Percentiles rank a stretch among this genome's conserved stretches.
phyloP scores from a whole-genome alignment of 2,329 filamentous ascomycete species.

The Penicillium sp. region DNA sequence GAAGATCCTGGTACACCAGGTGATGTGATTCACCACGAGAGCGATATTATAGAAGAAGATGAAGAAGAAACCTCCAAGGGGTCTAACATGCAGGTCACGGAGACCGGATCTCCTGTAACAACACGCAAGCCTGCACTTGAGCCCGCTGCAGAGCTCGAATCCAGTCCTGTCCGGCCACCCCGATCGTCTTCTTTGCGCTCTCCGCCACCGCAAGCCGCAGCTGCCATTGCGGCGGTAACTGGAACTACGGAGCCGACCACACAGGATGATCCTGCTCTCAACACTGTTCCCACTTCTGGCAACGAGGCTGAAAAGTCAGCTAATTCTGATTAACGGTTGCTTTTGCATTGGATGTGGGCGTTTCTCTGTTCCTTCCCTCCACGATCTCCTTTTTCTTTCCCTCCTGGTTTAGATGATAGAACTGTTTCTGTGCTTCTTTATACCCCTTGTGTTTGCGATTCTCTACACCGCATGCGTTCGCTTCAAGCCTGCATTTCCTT shows the following conservation, averaged over 20 bases:
- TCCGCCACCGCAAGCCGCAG: conserved; percentile 13
- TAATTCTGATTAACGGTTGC: conserved; percentile 14
- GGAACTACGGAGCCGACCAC: conserved; percentile 7
- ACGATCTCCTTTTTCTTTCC: conserved; percentile 13
- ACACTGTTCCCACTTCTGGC: conserved; percentile 5
- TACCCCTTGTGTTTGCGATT: conserved; percentile 20
- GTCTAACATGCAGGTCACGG: conserved; percentile 6
- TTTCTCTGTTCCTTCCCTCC: conserved; percentile 7
- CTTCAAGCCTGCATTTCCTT: background rate
- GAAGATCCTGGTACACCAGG: conserved; percentile 28
- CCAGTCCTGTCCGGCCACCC: conserved; percentile 33
- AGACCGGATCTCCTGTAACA: conserved; percentile 18
- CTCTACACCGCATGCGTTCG: conserved; percentile 9
- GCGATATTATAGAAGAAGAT: conserved; percentile 8
- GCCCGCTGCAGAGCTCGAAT: conserved; percentile 32
- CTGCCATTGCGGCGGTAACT: conserved; percentile 8
- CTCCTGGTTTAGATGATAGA: conserved; percentile 26
- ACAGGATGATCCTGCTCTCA: conserved; percentile 2
- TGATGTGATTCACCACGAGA: conserved; percentile 15
- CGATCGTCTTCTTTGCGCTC: conserved; percentile 41
- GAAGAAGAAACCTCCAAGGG: conserved; percentile 9
- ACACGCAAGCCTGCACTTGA: conserved; percentile 29
- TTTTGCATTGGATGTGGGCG: conserved; percentile 8
- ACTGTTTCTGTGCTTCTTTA: conserved; percentile 19
- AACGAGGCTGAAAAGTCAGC: conserved; percentile 15